Conservation (phyloP, 2,329 filamentous ascomycete genomes). For the Grosmannia clavigera region DNA sequence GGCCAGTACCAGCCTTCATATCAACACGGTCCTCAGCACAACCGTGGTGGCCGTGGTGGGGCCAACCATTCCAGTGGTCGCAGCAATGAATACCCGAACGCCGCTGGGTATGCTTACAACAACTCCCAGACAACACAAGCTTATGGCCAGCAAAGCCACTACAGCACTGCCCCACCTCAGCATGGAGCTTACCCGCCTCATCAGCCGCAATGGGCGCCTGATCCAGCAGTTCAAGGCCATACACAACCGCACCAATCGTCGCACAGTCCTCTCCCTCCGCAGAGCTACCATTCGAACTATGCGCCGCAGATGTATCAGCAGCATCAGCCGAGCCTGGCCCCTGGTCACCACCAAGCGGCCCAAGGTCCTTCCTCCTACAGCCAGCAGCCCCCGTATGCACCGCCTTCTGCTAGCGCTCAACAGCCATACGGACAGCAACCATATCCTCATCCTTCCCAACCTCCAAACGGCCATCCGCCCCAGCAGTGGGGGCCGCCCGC, state of each 20-base stretch:
- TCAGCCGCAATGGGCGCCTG: slow-evolving; percentile 28
- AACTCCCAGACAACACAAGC: slow-evolving; percentile 20
- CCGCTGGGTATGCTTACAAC: slow-evolving; percentile 29
- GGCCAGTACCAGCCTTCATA: slow-evolving; percentile 26
- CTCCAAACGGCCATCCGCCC: slow-evolving; percentile 20
- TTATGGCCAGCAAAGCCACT: slow-evolving; percentile 18
- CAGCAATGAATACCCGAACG: slow-evolving; percentile 29
- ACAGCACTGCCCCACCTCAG: slow-evolving; percentile 19
- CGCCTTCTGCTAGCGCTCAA: slow-evolving; percentile 16
- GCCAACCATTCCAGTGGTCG: slow-evolving; percentile 26
- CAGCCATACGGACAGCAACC: slow-evolving; percentile 10
- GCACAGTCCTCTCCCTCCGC: slow-evolving; percentile 35
- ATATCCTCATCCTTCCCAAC: slow-evolving; percentile 13
- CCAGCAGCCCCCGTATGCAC: slow-evolving; percentile 10
- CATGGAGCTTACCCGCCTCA: slow-evolving; percentile 19
- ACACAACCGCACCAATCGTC: slow-evolving; percentile 20
- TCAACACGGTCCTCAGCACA: slow-evolving; percentile 16
- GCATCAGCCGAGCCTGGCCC: slow-evolving; percentile 23
- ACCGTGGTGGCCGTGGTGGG: slow-evolving; percentile 27
- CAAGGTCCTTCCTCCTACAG: slow-evolving; percentile 12
- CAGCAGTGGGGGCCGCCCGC: slow-evolving; percentile 30
- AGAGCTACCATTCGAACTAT: slow-evolving; percentile 48
- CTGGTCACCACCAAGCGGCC: slow-evolving; percentile 5
- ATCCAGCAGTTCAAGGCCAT: slow-evolving; percentile 21
- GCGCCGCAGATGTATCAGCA: slow-evolving; percentile 39